Base-by-base conservation (phyloP, 2,329 filamentous ascomycete genomes). In the Clarireedia monteithiana region DNA sequence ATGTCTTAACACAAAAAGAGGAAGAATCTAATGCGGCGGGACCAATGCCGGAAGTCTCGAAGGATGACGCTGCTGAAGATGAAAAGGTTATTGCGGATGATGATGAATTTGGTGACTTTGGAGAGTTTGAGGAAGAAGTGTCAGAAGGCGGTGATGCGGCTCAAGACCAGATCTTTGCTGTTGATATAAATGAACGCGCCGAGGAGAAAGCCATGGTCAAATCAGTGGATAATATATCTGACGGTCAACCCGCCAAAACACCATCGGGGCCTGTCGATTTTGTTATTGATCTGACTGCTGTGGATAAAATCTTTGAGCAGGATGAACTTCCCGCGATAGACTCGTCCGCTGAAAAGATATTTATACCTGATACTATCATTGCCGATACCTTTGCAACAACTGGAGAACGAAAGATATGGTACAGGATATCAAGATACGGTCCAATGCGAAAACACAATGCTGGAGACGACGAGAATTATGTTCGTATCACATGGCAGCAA, bases 391-490 rank as follows among this genome's bases (percentile, higher is more conserved):
- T 84, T 58, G 71, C 72, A 4, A 73, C 75, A 2, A 76, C 78
- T 3, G 77, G 78, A 2, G 77, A 86, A 67, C 80, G 84, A 49
- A 84, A 81, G 63, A 74, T 75, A 6, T 87, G 84, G 84, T 85
- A 86, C 61, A 80, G 82, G 20, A 69, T 86, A 17, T 84, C 83
- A 6, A 77, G 83, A 5, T 76, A 75, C 55, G 83, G 82, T 2
- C 82, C 82, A 0, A 75, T 77, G 62, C 74, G 81, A 5, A 79
- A 78, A 57, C 76, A 85, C 61, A 74, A 83, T 54, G 69, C 70
- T 3, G 81, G 78, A 44, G 77, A 83, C 47, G 79, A 82, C 50
- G 80, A 83, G 7, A 78, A 77, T 60, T 86, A 86, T 65, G 72
- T 78, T 17, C 75, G 78, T 7, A 74, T 84, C n/a, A 71, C 73